Conservation (phyloP, 2,329 filamentous ascomycete genomes). For the Calonectria pseudoreteaudii region DNA sequence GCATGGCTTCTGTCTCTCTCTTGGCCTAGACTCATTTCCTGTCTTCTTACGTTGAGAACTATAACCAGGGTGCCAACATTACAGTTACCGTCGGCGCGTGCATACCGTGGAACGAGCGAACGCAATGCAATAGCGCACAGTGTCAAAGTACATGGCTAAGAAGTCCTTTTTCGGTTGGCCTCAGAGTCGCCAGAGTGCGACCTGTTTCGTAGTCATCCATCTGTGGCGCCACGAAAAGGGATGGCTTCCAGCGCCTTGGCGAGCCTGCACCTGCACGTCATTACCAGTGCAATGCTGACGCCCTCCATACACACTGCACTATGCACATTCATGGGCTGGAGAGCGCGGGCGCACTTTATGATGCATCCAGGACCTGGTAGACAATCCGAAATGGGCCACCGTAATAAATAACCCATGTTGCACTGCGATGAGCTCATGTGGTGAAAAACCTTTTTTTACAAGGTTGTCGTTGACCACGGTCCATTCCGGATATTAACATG, state of each 20-base stretch:
- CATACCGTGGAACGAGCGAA: constrained; percentile 6
- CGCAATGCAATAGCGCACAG: constrained; percentile 4
- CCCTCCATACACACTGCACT: not conserved
- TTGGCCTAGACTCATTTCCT: not conserved
- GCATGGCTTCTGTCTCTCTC: not conserved
- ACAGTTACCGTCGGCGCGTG: not conserved
- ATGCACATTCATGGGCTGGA: not conserved
- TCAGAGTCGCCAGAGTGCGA: not conserved
- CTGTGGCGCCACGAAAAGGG: constrained; percentile 14
- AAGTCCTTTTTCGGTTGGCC: constrained; percentile 7
- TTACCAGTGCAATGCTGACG: not conserved
- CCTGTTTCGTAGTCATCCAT: not conserved
- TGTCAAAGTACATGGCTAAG: not conserved
- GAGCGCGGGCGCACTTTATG: not conserved
- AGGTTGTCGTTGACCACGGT: constrained; percentile 22
- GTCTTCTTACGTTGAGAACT: not conserved
- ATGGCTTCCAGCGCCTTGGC: constrained; percentile 11
- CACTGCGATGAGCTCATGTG: constrained; percentile 13
- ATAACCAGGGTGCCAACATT: not conserved
- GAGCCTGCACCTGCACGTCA: constrained; percentile 18
- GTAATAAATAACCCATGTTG: constrained; percentile 19
- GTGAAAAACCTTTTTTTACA: constrained; percentile 2
- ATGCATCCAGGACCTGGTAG: not conserved
- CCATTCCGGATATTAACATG: constrained; percentile 35
- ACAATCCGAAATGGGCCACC: constrained; percentile 1